Evolutionary conservation across 257 asterid species (phyloP), one percentile per base, ranked within the genome.

Genomic region (Misopates orontium): DNA sequence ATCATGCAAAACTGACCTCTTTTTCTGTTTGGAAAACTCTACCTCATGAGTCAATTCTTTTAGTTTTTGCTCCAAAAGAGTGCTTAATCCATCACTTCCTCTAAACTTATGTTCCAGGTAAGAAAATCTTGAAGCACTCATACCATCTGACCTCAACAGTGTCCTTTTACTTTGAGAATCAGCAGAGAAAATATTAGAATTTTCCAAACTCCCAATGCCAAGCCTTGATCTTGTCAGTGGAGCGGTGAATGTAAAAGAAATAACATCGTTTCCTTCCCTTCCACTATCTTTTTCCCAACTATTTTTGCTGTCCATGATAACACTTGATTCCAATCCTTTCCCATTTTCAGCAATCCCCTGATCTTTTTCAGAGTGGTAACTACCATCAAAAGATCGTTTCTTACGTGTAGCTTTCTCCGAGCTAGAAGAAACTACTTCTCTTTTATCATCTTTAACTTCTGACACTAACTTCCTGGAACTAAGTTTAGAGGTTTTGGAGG

Each of bases 241-340:
- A 78, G 99, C 77, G 54, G 77, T 87, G 83, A 90, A 94, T 41
- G 99, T 88, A 77, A 94, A 90, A 31, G 99, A 94, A 76, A 94
- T 56, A 47, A 90, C 89, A 47, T 86, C 97, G 18, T 80, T 67
- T 69, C 86, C 88, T 11, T 70, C 69, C 41, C 73, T 73, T 73
- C 78, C 77, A 70, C 75, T 71, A 22, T 82, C 79, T 69, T 78
- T 84, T 31, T 73, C 78, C 80, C 87, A 78, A 48, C 74, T 71
- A 63, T 74, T 75, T 61, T 70, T 77, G 48, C 66, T 75, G 17
- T 76, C 80, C 45, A 67, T 59, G 28, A 60, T 25, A 56, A 54
- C 61, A 58, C 80, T 48, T 42, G 84, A 77, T 45, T 81, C 83
- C 31, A 69, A 45, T 63, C 60, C 68, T 73, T 75, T 78, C 68